A percentile compares a stretch with the other conserved stretches of the same genome.
These are phyloP conservation scores for Cryptosporidium felis DNA, from an alignment of 169 alveolate genomes.

Conservation along the genomic window DNA sequence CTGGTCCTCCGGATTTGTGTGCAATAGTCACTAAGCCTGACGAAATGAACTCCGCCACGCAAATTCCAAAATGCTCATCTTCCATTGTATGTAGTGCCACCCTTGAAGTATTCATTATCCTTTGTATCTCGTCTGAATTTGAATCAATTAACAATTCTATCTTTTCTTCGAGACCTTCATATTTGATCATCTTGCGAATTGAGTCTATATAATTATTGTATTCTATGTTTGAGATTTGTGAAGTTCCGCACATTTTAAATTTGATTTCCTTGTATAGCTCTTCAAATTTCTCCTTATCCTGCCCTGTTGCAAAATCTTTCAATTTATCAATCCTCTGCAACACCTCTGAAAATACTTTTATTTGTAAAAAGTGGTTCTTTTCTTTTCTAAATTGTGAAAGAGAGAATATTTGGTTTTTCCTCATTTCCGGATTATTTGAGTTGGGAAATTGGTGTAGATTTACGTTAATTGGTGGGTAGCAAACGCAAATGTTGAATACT, in stretches of 20 bases:
- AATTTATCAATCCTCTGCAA: conserved; percentile 66
- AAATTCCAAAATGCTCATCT: conserved; percentile 91
- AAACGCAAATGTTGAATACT: conserved; percentile 40
- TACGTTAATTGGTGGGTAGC: conserved; percentile 88
- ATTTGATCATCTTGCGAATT: conserved; percentile 63
- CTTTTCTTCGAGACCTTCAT: conserved; percentile 71
- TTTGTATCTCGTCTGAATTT: conserved; percentile 64
- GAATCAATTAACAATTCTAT: conserved; percentile 77
- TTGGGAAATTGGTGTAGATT: conserved; percentile 69
- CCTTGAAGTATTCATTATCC: conserved; percentile 77
- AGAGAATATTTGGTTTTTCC: conserved; percentile 77
- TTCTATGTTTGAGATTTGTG: conserved; percentile 49
- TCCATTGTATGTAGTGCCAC: conserved; percentile 92
- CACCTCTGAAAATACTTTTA: conserved; percentile 77
- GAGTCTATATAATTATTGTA: conserved; percentile 54
- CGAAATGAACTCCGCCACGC: conserved; percentile 90
- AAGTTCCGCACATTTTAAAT: conserved; percentile 48
- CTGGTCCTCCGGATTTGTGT: conserved; percentile 92
- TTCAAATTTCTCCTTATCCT: conserved; percentile 78
- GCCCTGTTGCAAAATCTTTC: conserved; percentile 78
- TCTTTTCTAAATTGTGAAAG: conserved; percentile 91
- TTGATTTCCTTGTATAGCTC: conserved; percentile 67
- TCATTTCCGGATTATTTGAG: conserved; percentile 68
- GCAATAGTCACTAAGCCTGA: conserved; percentile 87
- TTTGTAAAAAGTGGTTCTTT: conserved; percentile 83